These are phyloP conservation scores for Bisporella sp. DNA, from an alignment of 2,329 filamentous ascomycete genomes.

Conservation along the genomic window DNA sequence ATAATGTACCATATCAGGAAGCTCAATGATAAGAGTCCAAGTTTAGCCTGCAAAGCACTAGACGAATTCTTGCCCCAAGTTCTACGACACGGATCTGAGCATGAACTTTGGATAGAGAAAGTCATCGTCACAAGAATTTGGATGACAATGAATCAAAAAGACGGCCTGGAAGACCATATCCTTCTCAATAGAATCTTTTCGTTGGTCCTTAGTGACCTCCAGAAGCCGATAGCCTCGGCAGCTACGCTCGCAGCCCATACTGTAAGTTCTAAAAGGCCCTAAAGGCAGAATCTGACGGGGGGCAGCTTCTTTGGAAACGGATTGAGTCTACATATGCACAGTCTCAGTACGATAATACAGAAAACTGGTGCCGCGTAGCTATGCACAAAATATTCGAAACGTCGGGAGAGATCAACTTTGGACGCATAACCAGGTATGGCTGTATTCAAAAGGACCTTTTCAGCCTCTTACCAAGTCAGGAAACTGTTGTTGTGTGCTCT, in stretches of 20 bases:
- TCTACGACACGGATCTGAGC: slow-evolving; percentile 35
- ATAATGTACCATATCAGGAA: slow-evolving; percentile 63
- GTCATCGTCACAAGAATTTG: slow-evolving; percentile 61
- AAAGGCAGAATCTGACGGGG: slow-evolving; percentile 7
- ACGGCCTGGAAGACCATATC: slow-evolving; percentile 27
- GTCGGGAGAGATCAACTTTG: slow-evolving; percentile 57
- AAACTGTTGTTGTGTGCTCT: slow-evolving; percentile 69
- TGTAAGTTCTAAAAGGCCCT: slow-evolving; percentile 34
- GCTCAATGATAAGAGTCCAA: slow-evolving; percentile 48
- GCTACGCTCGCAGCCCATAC: slow-evolving; percentile 63
- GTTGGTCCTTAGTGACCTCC: slow-evolving; percentile 37
- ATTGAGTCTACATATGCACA: slow-evolving; percentile 53
- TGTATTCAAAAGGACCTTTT: not conserved
- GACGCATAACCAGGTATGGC: slow-evolving; percentile 58
- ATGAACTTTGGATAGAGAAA: slow-evolving; percentile 59
- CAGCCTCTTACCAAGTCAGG: slow-evolving; percentile 33
- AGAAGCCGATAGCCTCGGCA: slow-evolving; percentile 44
- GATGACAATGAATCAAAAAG: slow-evolving; percentile 48
- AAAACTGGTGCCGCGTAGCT: slow-evolving; percentile 66
- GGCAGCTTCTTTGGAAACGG: slow-evolving; percentile 73
- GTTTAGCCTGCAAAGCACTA: slow-evolving; percentile 43
- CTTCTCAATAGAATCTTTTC: slow-evolving; percentile 37
- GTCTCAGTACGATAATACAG: slow-evolving; percentile 45
- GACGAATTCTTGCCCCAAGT: slow-evolving; percentile 58
- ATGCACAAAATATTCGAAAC: slow-evolving; percentile 60